Evolutionary conservation across 352 stramenopile genomes (phyloP).

Genomic region (Globisporangium okanoganense): DNA sequence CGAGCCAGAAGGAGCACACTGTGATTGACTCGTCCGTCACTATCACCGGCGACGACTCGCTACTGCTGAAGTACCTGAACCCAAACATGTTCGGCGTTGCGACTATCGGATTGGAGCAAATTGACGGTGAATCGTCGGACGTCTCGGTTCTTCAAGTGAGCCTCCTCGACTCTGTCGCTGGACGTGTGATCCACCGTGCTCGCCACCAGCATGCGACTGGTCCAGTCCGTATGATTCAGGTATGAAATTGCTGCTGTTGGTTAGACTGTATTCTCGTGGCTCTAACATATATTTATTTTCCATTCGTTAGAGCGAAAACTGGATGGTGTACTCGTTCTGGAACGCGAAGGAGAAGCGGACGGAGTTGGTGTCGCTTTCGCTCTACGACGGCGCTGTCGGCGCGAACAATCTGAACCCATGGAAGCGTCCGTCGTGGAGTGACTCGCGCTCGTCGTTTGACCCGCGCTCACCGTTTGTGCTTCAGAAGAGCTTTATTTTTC

Average conservation of each 20-base stretch:
- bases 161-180: conserved; percentile 94
- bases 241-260: conserved; percentile 16
- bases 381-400: conserved; percentile 96
- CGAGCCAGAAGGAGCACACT: conserved; percentile 51
- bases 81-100: conserved; percentile 93
- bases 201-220: conserved; percentile 78
- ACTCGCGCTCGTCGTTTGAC: conserved; percentile 92
- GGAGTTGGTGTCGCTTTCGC: conserved; percentile 75
- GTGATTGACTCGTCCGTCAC: conserved; percentile 78
- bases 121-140: conserved; percentile 26
- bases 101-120: conserved; percentile 62
- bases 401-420: conserved; percentile 94
- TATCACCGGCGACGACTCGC: conserved; percentile 92
- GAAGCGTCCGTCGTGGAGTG: conserved; percentile 88
- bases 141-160: conserved; percentile 81
- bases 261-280: conserved; percentile 5
- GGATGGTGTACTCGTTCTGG: conserved; percentile 96
- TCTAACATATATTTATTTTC: background rate
- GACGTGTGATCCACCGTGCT: conserved; percentile 90
- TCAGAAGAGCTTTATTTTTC: conserved; percentile 94
- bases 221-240: conserved; percentile 67
- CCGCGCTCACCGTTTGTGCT: conserved; percentile 88
- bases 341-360: conserved; percentile 89
- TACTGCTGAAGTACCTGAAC: conserved; percentile 98
- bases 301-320: conserved; percentile 90